Evolutionary conservation across 2,329 filamentous ascomycete species (phyloP), one percentile per base, ranked within the genome.

Genomic region (Xylaria sp.): DNA sequence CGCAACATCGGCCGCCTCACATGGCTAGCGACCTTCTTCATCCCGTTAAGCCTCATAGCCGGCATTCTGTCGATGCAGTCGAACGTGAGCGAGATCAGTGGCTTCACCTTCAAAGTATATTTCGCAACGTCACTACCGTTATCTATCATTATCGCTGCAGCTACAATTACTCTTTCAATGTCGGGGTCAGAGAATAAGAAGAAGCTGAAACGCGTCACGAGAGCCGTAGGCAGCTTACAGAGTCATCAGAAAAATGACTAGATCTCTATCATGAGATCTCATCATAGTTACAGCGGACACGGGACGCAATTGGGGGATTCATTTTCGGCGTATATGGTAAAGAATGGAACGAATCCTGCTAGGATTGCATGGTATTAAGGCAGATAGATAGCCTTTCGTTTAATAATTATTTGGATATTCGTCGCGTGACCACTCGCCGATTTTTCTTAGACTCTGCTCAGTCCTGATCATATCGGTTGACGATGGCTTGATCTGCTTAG

Each of bases 21-120:
- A 0, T 74, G 69, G 70, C 62, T 76, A 3, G 74, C 74, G 3
- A 75, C 73, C 0, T 68, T 76, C 53, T 76, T 75, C 61, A 73
- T 76, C 15, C 74, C 74, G 3, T 62, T 76, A 21, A 74, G 72
- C 49, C 69, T 73, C 12, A 64, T 75, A 3, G 70, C 74, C 14
- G 69, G 67, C 1, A 57, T 72, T 23, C 71, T 76, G 7, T 73
- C 72, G 14, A 76, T 76, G 73, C 70, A 71, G 35, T 57, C 68
- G 4, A 63, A 73, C 28, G 53, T 59, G 4, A 55, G 55, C 8
- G 57, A 59, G 2, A 66, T 69, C n/a, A 62, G 60, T 31, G 25
- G 28, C 4, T 23, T 61, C 17, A 72, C 71, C 2, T 60, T 69
- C 28, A 64, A 51, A 21, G 42, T 67, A 35, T 74, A 71, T 56